Evolutionary conservation across 1,284 basidiomycete species (phyloP), one percentile per base, ranked within the genome.

Genomic region (Moesziomyces sp.): DNA sequence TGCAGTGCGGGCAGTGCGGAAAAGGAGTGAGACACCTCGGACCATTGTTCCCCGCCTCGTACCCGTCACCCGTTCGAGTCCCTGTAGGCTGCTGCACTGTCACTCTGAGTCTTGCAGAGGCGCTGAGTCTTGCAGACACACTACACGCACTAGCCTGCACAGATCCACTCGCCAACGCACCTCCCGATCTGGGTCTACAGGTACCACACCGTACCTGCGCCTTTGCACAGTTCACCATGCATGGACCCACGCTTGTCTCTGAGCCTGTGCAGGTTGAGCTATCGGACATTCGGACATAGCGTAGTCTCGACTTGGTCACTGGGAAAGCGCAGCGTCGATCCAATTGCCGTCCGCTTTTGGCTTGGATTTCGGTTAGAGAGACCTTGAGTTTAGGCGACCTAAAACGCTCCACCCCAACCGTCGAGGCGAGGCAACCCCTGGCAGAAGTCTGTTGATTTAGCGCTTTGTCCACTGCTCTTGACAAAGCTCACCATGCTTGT

Each of bases 371-470:
- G 30, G 30, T 11, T 24, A 24, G 24, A 24, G 30, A 34, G 30
- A 13, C 30, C 13, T 40, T 14, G 38, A 40, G 38, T 18, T 40
- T 40, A 40, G 38, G 38, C 38, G 38, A 40, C 16, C 38, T 6
- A 40, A 40, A 18, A 18, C 18, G 35, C 35, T 6, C 38, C 38
- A 40, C 11, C 30, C 30, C 6, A 28, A 34, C 2, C 30, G 10
- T 34, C 30, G 30, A 34, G 38, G 38, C 38, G 38, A 40, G 21
- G 24, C 21, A 1, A 26, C 51, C 51, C 51, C 51, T 52, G 26
- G 35, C 51, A 52, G 40, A 42, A 21, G 44, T 23, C 7, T 40
- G 18, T 18, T 34, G 13, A 46, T 26, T 46, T 46, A 46, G 46
- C 18, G 46, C 46, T 46, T 5, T 26, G 19, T 8, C 9, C 24